A percentile compares a stretch with the other conserved stretches of the same genome.
Evolutionary conservation across 1,284 basidiomycete species (phyloP).

Genomic region (Tilletia horrida): DNA sequence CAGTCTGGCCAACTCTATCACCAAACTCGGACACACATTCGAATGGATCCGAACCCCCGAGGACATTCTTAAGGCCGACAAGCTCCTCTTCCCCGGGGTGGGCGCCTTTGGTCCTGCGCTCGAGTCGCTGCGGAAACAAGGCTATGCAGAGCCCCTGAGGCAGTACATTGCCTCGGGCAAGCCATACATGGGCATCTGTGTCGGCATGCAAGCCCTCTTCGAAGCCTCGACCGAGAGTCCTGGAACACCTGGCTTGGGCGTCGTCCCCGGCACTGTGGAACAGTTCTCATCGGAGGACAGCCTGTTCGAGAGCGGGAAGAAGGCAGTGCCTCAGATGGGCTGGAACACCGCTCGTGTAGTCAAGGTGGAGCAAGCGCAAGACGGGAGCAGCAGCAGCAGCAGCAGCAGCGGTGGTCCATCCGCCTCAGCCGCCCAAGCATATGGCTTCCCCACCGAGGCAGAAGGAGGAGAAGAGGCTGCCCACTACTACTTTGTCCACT

Average conservation of each 20-base stretch:
- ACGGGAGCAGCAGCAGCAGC: too few species aligned
- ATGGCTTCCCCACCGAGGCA: conserved; percentile 30
- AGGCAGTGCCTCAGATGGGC: conserved; percentile 96
- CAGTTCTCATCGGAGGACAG: conserved; percentile 36
- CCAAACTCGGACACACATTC: conserved; percentile 79
- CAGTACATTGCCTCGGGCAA: conserved; percentile 81
- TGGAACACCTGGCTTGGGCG: conserved; percentile 42
- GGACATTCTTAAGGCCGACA: conserved; percentile 86
- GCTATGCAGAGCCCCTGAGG: conserved; percentile 75
- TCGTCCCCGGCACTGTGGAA: conserved; percentile 45
- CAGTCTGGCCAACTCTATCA: conserved; percentile 82
- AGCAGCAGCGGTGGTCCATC: conserved; percentile 22
- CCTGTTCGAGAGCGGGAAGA: conserved; percentile 59
- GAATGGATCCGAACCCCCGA: conserved; percentile 80
- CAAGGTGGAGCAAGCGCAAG: conserved; percentile 21
- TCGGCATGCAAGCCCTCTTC: conserved; percentile 71
- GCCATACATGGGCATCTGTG: conserved; percentile 87
- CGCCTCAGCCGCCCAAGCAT: conserved; percentile 31
- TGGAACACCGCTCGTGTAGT: conserved; percentile 65
- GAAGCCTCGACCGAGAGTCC: conserved; percentile 65
- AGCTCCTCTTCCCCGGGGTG: conserved; percentile 96
- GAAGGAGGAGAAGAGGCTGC: conserved; percentile 61
- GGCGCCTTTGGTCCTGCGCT: conserved; percentile 89
- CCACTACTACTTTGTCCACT: conserved; percentile 87
- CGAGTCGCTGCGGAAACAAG: conserved; percentile 69